A percentile compares a stretch with the other conserved stretches of the same genome.
These are phyloP conservation scores for Hyphopichia pseudoburtonii DNA, from an alignment of 1,139 yeast species.

Conservation along the genomic window DNA sequence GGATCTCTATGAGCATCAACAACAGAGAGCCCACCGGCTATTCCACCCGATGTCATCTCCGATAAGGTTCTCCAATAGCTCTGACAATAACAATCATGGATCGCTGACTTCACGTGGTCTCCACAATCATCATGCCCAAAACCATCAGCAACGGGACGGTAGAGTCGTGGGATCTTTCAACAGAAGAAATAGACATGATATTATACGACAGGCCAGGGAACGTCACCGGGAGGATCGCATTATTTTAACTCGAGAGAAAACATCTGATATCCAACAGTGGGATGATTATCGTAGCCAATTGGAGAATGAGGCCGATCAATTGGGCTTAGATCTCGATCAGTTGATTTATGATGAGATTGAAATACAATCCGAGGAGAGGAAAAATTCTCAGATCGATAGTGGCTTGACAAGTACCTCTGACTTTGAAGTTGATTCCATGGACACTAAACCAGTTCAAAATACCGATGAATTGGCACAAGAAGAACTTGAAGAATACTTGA, in stretches of 20 bases:
- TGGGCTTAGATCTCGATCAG: slow-evolving; percentile 26
- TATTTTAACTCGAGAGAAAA: slow-evolving; percentile 23
- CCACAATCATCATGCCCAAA: background rate
- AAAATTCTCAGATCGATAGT: background rate
- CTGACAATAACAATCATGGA: too few relatives aligned
- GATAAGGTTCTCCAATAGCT: slow-evolving; percentile 3
- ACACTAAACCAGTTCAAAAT: too few relatives aligned
- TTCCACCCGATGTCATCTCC: slow-evolving; percentile 26
- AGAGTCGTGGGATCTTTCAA: slow-evolving; percentile 13
- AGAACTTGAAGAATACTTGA: slow-evolving; percentile 3
- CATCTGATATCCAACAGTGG: slow-evolving; percentile 22
- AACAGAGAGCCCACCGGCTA: slow-evolving; percentile 15
- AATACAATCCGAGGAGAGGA: background rate
- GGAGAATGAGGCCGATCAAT: slow-evolving; percentile 16
- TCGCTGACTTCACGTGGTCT: too few relatives aligned
- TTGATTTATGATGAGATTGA: slow-evolving; percentile 32
- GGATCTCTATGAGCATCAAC: slow-evolving; percentile 17
- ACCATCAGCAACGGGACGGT: slow-evolving; percentile 3
- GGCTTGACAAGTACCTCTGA: too few relatives aligned
- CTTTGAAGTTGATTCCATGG: too few relatives aligned
- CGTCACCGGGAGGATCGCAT: slow-evolving; percentile 23
- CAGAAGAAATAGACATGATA: slow-evolving; percentile 27
- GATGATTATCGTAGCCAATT: slow-evolving; percentile 17
- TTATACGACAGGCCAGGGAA: slow-evolving; percentile 27
- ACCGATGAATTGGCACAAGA: background rate